Base-by-base conservation (phyloP, 345 rosid genomes). In the Lepidium africanum region DNA sequence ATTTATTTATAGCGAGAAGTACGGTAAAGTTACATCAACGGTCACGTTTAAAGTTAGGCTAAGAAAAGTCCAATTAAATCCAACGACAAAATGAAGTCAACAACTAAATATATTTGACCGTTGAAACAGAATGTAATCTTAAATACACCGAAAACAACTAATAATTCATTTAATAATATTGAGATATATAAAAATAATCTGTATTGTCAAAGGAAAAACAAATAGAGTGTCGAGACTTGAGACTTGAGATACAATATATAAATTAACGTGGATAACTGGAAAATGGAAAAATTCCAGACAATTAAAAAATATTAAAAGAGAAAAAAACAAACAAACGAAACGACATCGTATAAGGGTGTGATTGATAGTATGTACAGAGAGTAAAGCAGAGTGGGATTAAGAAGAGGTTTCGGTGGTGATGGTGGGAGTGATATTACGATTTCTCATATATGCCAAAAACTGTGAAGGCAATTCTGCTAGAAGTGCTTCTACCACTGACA, bases 401-500 rank as follows among this genome's bases (percentile, higher is more conserved):
- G 63, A 62, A 61, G 62, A 35, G 33, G 6, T 27, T 13, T 43
- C 10, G 2, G 32, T 49, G 54, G 30, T 14, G 9, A 7, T 10
- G 27, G 40, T 66, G 35, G 96, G 98, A 79, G 60, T 79, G 76
- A 93, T 87, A 0, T 83, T 80, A 65, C 94, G 84, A 73, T 72
- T 68, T 65, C 86, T 85, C 94, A 93, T 82, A 73, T 85, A 86
- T 48, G 86, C 64, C 77, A 88, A 82, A 82, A 93, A 90, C 46
- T 93, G 98, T 4, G 86, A 68, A 0, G 98, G 98, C 74, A 93
- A 66, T 80, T 93, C 97, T 32, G 94, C 90, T 46, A 92, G 81
- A 70, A 92, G 93, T 37, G 79, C 83, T 77, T 86, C 96, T 66
- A 88, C 90, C 62, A 90, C 86, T 51, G 98, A 86, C 17, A 82